phyloP scores from a whole-genome alignment of 108 stramenopile species.

The Discostella stelligeroides region DNA sequence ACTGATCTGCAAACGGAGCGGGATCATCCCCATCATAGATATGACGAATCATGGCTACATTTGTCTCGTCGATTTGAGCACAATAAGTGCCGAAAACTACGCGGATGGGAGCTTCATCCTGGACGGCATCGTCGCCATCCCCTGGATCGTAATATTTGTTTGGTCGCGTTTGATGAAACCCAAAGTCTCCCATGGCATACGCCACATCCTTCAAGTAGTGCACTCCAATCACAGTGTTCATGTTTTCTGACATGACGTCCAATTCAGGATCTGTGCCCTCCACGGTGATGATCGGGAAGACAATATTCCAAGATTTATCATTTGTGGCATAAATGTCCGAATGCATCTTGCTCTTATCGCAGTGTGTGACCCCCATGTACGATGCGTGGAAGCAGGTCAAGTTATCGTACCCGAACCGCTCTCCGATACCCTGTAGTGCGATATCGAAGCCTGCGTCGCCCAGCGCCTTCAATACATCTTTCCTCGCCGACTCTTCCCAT shows the following conservation, averaged over 20 bases:
- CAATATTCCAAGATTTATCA: conserved; percentile 50
- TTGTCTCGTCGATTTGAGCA: conserved; percentile 55
- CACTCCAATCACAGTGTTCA: conserved; percentile 53
- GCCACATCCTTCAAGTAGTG: conserved; percentile 60
- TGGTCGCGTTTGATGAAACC: conserved; percentile 53
- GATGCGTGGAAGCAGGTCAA: conserved; percentile 48
- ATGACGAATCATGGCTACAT: conserved; percentile 48
- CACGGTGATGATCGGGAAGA: conserved; percentile 50
- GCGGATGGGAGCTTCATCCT: conserved; percentile 33
- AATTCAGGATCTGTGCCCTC: conserved; percentile 47
- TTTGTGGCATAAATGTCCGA: conserved; percentile 49
- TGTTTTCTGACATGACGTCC: conserved; percentile 50
- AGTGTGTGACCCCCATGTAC: conserved; percentile 55
- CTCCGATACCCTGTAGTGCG: conserved; percentile 43
- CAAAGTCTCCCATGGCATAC: conserved; percentile 54
- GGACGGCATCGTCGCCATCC: conserved; percentile 4
- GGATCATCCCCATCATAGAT: conserved; percentile 59
- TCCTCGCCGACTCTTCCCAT: conserved; percentile 49
- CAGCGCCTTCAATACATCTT: conserved; percentile 31
- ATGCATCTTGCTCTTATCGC: conserved; percentile 46
- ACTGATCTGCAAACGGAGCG: conserved; percentile 59
- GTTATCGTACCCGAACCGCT: conserved; percentile 47
- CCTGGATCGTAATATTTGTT: conserved; percentile 40
- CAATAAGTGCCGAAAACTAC: conserved; percentile 55
- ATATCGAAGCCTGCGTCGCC: conserved; percentile 48